Evolutionary conservation across 2,329 filamentous ascomycete species (phyloP), one percentile per base, ranked within the genome.

Genomic region (Verticillium zaregamsianum): DNA sequence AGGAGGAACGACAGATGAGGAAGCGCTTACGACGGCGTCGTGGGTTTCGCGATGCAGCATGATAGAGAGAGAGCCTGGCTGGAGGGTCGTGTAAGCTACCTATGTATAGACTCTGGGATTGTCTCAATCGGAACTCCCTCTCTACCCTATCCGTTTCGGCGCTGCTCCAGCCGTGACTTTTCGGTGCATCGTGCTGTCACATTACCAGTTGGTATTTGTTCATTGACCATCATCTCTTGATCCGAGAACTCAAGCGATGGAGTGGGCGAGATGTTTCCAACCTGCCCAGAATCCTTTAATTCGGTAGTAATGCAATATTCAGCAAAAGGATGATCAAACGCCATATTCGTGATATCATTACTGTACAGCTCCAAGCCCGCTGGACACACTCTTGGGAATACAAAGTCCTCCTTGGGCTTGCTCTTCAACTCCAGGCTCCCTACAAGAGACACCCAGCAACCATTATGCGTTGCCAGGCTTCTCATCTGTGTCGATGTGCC

Each of bases 401-500:
- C n/a, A 9, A 52, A 14, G 5, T 9, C 20, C 45, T 52, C 12
- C 20, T 14, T 3, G 6, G 9, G 3, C 45, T 52, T 23, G 20
- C 20, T 3, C 8, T 52, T 52, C 45, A 52, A 52, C n/a, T 2
- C 20, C 45, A 40, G 14, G 6, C 17, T n/a, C 9, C 45, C 20
- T 25, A n/a, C 17, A 11, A 52, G n/a, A 25, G 4, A 45, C 8
- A 17, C 3, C 45, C 31, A 33, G 15, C 31, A 11, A n/a, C 32
- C 20, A 7, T 70, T 77, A 85, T 68, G 77, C 73, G 74, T 98
- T 98, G 37, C 93, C 92, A 37, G 87, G 86, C 82, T 97, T 97
- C 81, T 99, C 95, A 61, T 93, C 87, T 2, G 95, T 99, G 75
- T 99, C 95, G 70, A 97, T 91, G 74, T 99, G 95, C 95, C 95